These are phyloP conservation scores for Cryoendolithus antarcticus DNA, from an alignment of 2,329 filamentous ascomycete genomes.

Conservation along the genomic window DNA sequence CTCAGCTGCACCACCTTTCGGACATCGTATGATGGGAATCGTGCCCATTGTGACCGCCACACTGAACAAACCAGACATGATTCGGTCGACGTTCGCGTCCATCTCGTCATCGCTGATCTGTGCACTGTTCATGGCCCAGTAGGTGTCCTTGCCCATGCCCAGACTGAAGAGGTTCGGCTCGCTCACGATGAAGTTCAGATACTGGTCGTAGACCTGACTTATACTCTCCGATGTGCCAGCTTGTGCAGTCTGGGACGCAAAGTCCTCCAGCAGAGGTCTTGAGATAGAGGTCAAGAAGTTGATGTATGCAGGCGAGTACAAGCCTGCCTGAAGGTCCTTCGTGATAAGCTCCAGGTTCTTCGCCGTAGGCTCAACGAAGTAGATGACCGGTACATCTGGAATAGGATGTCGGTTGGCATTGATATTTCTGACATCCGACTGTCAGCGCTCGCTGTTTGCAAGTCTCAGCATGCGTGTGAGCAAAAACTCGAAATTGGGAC, in stretches of 20 bases:
- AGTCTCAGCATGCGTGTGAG: conserved; percentile 14
- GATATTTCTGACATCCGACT: conserved; percentile 49
- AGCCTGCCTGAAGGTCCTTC: conserved; percentile 67
- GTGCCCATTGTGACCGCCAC: conserved; percentile 96
- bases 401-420: conserved; percentile 74
- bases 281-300: conserved; percentile 95
- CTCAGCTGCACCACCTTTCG: conserved; percentile 84
- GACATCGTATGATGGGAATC: conserved; percentile 90
- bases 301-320: conserved; percentile 89
- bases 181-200: conserved; percentile 91
- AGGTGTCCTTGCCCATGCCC: conserved; percentile 84
- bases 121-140: conserved; percentile 92
- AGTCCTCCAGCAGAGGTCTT: conserved; percentile 82
- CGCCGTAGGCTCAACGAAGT: conserved; percentile 84
- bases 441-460: conserved; percentile 18
- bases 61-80: conserved; percentile 93
- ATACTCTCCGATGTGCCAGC: conserved; percentile 81
- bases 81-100: conserved; percentile 74
- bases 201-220: conserved; percentile 88
- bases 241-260: conserved; percentile 74
- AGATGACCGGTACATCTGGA: conserved; percentile 90
- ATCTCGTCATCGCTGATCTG: conserved; percentile 83
- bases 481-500: conserved; percentile 10
- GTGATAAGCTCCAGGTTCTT: conserved; percentile 75
- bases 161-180: conserved; percentile 93